Base-by-base conservation (phyloP, 164 flowering plant species). In the Warburgia ugandensis region DNA sequence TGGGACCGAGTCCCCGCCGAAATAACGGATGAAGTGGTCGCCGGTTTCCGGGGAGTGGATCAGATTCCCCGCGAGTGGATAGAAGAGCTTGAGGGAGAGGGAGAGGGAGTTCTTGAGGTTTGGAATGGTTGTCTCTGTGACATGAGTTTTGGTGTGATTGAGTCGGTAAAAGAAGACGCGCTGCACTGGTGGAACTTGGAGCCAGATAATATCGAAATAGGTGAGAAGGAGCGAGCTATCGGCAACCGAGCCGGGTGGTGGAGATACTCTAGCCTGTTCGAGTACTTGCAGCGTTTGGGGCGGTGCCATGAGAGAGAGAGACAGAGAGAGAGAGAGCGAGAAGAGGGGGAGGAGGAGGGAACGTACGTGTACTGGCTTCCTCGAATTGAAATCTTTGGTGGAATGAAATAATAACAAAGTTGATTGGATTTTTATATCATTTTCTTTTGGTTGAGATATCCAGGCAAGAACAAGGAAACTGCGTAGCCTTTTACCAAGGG, bases 71-170 rank as follows among this genome's bases (percentile, higher is more conserved):
- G 76, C 72, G 19, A 72, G 41, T 3, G 77, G 71, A 42, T 48
- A 73, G 50, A 71, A 78, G 51, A 56, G 65, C 19, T 40, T 53
- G 50, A 76, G 78, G 45, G 75, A 33, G 27, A 68, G 60, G 38
- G 72, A 58, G 28, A 79, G 78, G 2, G 80, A 77, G 55, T 38
- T 31, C 35, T 63, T 67, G 45, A 74, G 60, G 2, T 29, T 22
- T 25, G 46, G 32, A 27, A 36, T 9, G 31, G 25, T 4, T 12
- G 20, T 4, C 31, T 13, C 19, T 8, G 35, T 9, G 39, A 57
- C 50, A 42, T 50, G 7, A 14, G 52, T 8, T 5, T 29, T 26
- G 45, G 35, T 38, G 22, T 30, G 20, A 13, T 10, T 9, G 36
- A 38, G 20, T 9, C 40, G 7, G n/a, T 29, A 41, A 29, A 54